Evolutionary conservation across 495 filamentous ascomycete genomes (phyloP).

Genomic region (Penicillium atrosanguineum): DNA sequence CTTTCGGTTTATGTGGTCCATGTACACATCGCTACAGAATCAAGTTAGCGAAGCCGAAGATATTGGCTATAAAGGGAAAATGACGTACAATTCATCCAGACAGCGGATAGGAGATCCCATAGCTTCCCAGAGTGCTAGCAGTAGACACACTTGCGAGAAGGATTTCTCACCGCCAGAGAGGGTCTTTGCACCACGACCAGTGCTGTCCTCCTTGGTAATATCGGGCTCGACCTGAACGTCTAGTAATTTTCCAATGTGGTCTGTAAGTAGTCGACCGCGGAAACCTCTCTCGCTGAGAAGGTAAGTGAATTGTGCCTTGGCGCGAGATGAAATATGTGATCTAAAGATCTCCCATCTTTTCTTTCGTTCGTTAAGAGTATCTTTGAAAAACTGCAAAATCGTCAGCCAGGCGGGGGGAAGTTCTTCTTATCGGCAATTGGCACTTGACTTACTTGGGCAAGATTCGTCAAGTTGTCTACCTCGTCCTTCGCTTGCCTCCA

Average conservation of each 20-base stretch:
- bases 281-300: constrained; percentile 86
- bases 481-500: constrained; percentile 45
- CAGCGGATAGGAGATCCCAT: constrained; percentile 95
- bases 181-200: constrained; percentile 81
- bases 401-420: neutral
- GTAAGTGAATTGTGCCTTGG: constrained; percentile 81
- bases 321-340: constrained; percentile 74
- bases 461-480: constrained; percentile 46
- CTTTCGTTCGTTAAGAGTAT: constrained; percentile 65
- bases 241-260: constrained; percentile 69
- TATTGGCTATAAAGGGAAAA: neutral
- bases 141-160: constrained; percentile 91
- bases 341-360: constrained; percentile 80
- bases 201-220: constrained; percentile 60
- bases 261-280: constrained; percentile 72
- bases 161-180: constrained; percentile 96
- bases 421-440: neutral
- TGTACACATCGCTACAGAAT: constrained; percentile 81
- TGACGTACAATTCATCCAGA: constrained; percentile 84
- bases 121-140: constrained; percentile 93
- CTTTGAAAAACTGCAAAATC: constrained; percentile 50
- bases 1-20: constrained; percentile 94
- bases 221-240: constrained; percentile 82
- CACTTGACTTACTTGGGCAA: constrained; percentile 46
- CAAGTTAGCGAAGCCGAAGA: constrained; percentile 18